Evolutionary conservation across 768 basidiomycete genomes (phyloP).

Genomic region (Serendipita sp.): DNA sequence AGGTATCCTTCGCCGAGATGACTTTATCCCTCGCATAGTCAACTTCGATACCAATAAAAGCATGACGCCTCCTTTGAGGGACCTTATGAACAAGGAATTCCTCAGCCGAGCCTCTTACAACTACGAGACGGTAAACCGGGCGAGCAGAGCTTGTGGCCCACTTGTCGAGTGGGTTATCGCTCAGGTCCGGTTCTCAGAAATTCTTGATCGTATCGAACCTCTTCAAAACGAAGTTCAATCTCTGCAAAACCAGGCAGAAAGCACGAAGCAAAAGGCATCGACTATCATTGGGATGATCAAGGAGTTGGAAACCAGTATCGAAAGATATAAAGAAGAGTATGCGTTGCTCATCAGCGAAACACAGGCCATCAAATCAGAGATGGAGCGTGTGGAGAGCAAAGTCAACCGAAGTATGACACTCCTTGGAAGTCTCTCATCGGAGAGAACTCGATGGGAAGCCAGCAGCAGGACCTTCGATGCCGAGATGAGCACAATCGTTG

Average conservation of each 20-base stretch:
- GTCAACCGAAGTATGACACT: slow-evolving; percentile 95
- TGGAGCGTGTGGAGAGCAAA: slow-evolving; percentile 94
- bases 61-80: slow-evolving; percentile 80
- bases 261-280: slow-evolving; percentile 83
- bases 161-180: slow-evolving; percentile 97
- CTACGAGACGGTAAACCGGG: slow-evolving; percentile 87
- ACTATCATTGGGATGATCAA: slow-evolving; percentile 84
- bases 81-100: slow-evolving; percentile 85
- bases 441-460: slow-evolving; percentile 83
- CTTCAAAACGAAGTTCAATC: slow-evolving; percentile 89
- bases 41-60: slow-evolving; percentile 83
- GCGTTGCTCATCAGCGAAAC: slow-evolving; percentile 92
- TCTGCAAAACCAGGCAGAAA: slow-evolving; percentile 80
- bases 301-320: slow-evolving; percentile 85
- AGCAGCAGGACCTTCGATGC: slow-evolving; percentile 91
- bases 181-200: slow-evolving; percentile 92
- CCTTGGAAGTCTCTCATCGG: slow-evolving; percentile 85
- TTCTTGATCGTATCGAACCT: slow-evolving; percentile 91
- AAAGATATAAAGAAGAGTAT: slow-evolving; percentile 91
- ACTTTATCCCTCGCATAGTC: slow-evolving; percentile 91
- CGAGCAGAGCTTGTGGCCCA: slow-evolving; percentile 93
- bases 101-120: slow-evolving; percentile 80
- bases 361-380: slow-evolving; percentile 90
- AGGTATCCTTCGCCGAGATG: slow-evolving; percentile 85
- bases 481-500: slow-evolving; percentile 97